Conservation (phyloP, 352 stramenopile genomes). For the Phytophthora cactorum region DNA sequence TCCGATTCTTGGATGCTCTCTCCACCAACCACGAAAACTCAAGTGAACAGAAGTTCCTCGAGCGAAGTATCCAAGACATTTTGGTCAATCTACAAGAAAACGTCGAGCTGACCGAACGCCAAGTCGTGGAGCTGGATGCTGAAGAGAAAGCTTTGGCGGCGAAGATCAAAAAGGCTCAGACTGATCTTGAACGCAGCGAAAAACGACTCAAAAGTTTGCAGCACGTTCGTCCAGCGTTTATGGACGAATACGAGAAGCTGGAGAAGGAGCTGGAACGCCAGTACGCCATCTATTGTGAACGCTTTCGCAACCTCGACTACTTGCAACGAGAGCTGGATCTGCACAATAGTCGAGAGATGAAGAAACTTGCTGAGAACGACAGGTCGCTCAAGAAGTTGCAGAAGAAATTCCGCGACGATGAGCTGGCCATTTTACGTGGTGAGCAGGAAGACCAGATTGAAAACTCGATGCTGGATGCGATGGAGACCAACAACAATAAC, state of each 20-base stretch:
- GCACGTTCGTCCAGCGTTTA: conserved; percentile 94
- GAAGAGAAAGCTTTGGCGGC: conserved; percentile 91
- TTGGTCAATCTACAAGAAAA: conserved; percentile 85
- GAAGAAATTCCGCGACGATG: conserved; percentile 93
- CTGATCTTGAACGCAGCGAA: conserved; percentile 95
- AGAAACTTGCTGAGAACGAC: conserved; percentile 89
- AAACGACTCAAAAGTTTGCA: conserved; percentile 94
- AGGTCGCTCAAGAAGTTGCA: conserved; percentile 93
- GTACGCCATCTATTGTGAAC: conserved; percentile 95
- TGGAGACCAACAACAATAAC: conserved; percentile 48
- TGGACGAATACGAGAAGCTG: conserved; percentile 98
- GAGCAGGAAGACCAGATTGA: conserved; percentile 87
- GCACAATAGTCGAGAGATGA: conserved; percentile 87
- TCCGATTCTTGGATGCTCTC: conserved; percentile 94
- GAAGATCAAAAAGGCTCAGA: conserved; percentile 95
- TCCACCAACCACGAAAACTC: conserved; percentile 87
- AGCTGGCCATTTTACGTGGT: conserved; percentile 87
- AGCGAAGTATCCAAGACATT: conserved; percentile 82
- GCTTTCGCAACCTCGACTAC: conserved; percentile 97
- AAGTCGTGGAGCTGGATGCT: conserved; percentile 91
- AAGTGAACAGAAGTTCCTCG: conserved; percentile 88
- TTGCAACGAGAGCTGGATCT: conserved; percentile 94
- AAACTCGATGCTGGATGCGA: conserved; percentile 53
- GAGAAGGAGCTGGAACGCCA: conserved; percentile 96
- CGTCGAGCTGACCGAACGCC: conserved; percentile 85